Evolutionary conservation across 441 rosid species (phyloP), one percentile per base, ranked within the genome.

Genomic region (Breynia disticha): DNA sequence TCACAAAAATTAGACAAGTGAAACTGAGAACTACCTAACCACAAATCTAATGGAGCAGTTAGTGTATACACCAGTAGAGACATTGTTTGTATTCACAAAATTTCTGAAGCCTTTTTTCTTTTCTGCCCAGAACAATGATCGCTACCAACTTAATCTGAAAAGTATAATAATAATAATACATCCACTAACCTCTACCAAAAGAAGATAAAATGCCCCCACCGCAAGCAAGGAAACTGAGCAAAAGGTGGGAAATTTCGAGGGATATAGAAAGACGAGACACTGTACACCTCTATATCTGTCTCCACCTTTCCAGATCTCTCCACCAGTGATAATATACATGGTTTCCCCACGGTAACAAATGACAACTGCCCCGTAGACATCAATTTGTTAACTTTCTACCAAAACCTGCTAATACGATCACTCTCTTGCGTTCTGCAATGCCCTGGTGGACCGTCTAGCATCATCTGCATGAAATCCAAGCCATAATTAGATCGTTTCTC

Each of bases 261-360:
- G 69, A 60, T 56, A 65, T 52, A 78, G 79, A 35, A 56, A 74
- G 80, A 73, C 17, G 77, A 67, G 81, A 76, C 67, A 72, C 88
- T 84, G 83, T 82, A 84, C 91, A 84, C 73, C 82, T 79, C 79
- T 85, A 73, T 78, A 67, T 74, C 68, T 56, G 69, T 69, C 85
- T 75, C 70, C 56, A 65, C 63, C 79, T 63, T 77, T 75, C 84
- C 81, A 59, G 46, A 48, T 66, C 77, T 76, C 83, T 75, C 71
- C 50, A 64, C 63, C 62, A 70, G 74, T 74, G 78, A 69, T 74
- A 77, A 82, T 85, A 38, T 85, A 85, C 90, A 82, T 43, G 59
- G 61, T 54, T 54, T 61, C 79, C 73, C 61, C 65, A 46, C 42
- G 32, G 44, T 58, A 37, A 44, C 20, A 41, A 41, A 51, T 41